Base-by-base conservation (phyloP, 768 basidiomycete species). In the Tricholoma saponaceum region DNA sequence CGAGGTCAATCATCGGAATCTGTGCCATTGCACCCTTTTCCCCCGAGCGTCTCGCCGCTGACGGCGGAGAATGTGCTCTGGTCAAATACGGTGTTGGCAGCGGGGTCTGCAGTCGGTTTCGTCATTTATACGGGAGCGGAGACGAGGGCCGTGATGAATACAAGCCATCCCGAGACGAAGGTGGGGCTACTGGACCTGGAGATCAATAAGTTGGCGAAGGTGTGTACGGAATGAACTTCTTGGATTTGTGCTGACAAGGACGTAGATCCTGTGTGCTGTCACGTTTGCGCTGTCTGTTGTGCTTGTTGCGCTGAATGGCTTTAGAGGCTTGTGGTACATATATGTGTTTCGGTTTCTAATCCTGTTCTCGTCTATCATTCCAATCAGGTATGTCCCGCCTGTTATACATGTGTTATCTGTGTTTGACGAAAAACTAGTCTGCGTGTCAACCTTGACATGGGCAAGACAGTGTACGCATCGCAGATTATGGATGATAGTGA, bases 391-490 rank as follows among this genome's bases (percentile, higher is more conserved):
- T 55, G 87, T 70, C 43, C n/a, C n/a, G 49, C n/a, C 43, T 30
- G 28, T 10, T 54, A 8, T 20, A 52, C 18, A 16, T 25, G 43
- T n/a, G 30, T 55, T 46, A 22, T 46, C 16, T 10, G 25, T 37
- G 43, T 3, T 8, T 10, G 37, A 63, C 16, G 55, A 33, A 22
- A 13, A 43, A 35, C 20, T 14, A 98, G 95, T 79, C 77, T 99
- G 55, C 90, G 97, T n/a, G 96, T 99, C 54, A 99, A 99, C 65
- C 81, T 99, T 54, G 97, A 99, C 71, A 98, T 99, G 95, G 97
- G 97, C 56, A 99, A 99, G 74, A 98, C 95, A 1, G 90, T 98
- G 43, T 99, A 99, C 65, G 95, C 93, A 0, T 87, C 90, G 43
- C 91, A 95, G 62, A 98, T 98, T 56, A 94, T 95, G 88, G 87